Evolutionary conservation across 345 rosid genomes (phyloP).

Genomic region (Combretum micranthum): DNA sequence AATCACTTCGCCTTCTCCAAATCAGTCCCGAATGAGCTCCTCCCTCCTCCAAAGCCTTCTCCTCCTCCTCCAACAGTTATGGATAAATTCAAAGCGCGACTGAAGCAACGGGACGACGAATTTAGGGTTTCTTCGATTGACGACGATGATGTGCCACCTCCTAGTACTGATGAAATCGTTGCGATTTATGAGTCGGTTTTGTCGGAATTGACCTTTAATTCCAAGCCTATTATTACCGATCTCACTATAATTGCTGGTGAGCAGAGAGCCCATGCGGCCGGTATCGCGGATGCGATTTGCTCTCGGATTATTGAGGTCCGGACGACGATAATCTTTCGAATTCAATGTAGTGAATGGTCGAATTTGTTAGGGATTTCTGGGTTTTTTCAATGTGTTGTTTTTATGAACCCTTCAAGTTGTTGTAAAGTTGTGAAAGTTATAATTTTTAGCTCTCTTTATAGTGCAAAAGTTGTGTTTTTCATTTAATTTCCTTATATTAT

Average conservation of each 20-base stretch:
- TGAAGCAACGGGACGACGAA: constrained; percentile 62
- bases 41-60: constrained; percentile 36
- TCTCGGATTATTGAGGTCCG: constrained; percentile 84
- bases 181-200: constrained; percentile 59
- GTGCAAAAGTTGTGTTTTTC: too few species aligned
- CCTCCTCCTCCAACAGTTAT: constrained; percentile 33
- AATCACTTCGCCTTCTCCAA: constrained; percentile 12
- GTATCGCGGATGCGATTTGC: constrained; percentile 85
- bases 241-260: constrained; percentile 96
- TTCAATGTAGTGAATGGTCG: constrained; percentile 7
- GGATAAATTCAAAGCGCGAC: constrained; percentile 56
- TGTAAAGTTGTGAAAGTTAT: too few species aligned
- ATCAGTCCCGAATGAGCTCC: constrained; percentile 47
- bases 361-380: constrained; percentile 3
- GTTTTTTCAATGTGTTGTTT: not conserved
- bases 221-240: constrained; percentile 95
- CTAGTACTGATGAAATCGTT: constrained; percentile 51
- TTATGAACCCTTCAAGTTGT: too few species aligned
- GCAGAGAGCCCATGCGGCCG: constrained; percentile 62
- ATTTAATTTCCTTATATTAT: too few species aligned
- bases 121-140: constrained; percentile 20
- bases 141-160: constrained; percentile 22
- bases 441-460: too few species aligned
- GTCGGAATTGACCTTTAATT: constrained; percentile 77
- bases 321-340: constrained; percentile 2